These are phyloP conservation scores for Elaeagnus macrophylla DNA, from an alignment of 306 rosid genomes.

Conservation along the genomic window DNA sequence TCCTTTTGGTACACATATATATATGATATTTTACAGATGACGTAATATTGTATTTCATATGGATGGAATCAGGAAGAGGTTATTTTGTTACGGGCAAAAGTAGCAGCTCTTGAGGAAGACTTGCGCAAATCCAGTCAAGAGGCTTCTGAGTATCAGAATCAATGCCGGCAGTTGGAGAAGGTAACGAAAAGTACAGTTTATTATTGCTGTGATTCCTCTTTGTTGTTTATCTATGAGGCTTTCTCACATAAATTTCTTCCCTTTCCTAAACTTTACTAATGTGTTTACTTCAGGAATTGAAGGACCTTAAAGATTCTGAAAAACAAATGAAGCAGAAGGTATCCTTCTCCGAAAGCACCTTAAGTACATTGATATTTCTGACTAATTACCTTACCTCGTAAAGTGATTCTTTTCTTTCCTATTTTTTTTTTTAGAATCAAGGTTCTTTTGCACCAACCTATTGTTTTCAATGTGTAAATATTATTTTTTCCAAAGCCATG, in stretches of 20 bases:
- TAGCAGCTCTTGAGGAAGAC: constrained; percentile 74
- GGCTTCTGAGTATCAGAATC: constrained; percentile 49
- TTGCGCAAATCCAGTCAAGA: constrained; percentile 67
- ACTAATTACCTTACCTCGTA: constrained; percentile 5
- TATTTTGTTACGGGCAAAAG: constrained; percentile 55
- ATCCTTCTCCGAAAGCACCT: constrained; percentile 17
- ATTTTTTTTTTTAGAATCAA: background rate
- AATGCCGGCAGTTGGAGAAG: constrained; percentile 55
- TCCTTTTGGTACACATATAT: constrained; percentile 10
- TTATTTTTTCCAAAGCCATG: too few species aligned
- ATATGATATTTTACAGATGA: constrained; percentile 9
- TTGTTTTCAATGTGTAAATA: too few species aligned
- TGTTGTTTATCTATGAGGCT: constrained; percentile 8
- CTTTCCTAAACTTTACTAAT: constrained; percentile 16
- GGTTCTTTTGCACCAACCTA: background rate
- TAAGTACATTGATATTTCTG: constrained; percentile 5
- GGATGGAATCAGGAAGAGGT: constrained; percentile 59
- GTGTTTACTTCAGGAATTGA: constrained; percentile 59
- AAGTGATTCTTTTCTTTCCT: background rate
- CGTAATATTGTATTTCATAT: constrained; percentile 7
- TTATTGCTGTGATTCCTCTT: background rate
- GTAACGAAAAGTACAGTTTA: constrained; percentile 28
- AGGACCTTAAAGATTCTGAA: constrained; percentile 77
- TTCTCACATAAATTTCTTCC: constrained; percentile 5
- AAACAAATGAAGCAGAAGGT: constrained; percentile 92